Evolutionary conservation across 2,329 filamentous ascomycete species (phyloP), one percentile per base, ranked within the genome.

Genomic region (Cladosporium sp.): DNA sequence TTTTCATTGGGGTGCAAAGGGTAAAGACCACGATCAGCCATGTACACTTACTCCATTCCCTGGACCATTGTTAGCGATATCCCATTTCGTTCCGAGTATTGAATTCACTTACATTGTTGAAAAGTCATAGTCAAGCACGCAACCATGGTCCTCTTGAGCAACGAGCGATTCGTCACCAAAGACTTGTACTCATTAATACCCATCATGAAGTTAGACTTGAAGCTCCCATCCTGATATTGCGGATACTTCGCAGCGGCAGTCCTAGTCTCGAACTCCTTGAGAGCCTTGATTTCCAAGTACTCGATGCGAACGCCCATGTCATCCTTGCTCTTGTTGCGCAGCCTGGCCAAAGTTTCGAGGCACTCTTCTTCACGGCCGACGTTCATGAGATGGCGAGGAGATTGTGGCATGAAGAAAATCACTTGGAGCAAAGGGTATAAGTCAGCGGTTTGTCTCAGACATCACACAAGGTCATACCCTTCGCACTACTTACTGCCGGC

Each of bases 201-300:
- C 6, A 87, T 71, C 68, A 82, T 86, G 61, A 65, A 53, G 15
- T 70, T 77, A 64, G 86, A 84, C 79, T 76, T 79, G 1, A 73
- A 68, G 0, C 80, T 86, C 43, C 76, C 74, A 53, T 83, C 76
- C 2, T 75, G 71, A 12, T 87, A 71, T 29, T 84, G 73, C 0
- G 86, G 87, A 65, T 86, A 89, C 18, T 83, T 75, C 55, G 86
- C 82, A 0, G 79, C 78, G 11, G 85, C 75, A 1, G 80, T 82
- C 27, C 82, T 79, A 69, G 89, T 87, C 68, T 92, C 87, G 57
- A 92, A 93, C 13, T 86, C 66, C 0, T 82, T 84, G 64, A 89
- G 85, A 0, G 87, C 86, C 66, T 88, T 88, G 70, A 92, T 91
- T 64, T 92, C 88, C 13, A 89, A 78, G 61, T 86, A 89, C 61